Evolutionary conservation across 441 rosid species (phyloP).

Genomic region (Gossypium gossypioides): DNA sequence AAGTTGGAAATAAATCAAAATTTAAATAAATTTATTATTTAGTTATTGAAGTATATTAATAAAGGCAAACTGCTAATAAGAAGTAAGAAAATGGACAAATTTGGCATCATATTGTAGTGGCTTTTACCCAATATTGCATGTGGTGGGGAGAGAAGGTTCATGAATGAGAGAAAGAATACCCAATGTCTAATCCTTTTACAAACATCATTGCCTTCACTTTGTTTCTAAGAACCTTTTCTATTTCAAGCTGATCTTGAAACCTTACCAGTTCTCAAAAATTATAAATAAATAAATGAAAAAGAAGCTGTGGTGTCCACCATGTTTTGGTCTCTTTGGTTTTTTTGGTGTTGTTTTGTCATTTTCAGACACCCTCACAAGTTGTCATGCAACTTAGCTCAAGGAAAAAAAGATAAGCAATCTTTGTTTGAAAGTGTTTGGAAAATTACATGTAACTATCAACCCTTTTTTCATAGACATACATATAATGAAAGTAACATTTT

Average conservation of each 20-base stretch:
- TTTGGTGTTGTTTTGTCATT: slow-evolving; percentile 14
- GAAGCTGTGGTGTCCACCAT: slow-evolving; percentile 32
- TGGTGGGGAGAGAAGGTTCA: slow-evolving; percentile 26
- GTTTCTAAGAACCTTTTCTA: slow-evolving; percentile 13
- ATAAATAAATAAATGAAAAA: neutral
- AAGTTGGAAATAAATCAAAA: neutral
- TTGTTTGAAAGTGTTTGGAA: slow-evolving; percentile 28
- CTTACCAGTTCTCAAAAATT: slow-evolving; percentile 17
- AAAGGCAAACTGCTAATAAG: neutral
- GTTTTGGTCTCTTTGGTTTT: slow-evolving; percentile 1
- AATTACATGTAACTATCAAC: slow-evolving; percentile 9
- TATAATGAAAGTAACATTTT: neutral
- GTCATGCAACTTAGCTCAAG: slow-evolving; percentile 19
- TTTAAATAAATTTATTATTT: neutral
- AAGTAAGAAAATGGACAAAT: slow-evolving; percentile 4
- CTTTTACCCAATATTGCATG: neutral
- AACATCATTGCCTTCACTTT: slow-evolving; percentile 15
- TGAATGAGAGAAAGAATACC: slow-evolving; percentile 16
- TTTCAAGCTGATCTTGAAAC: slow-evolving; percentile 27
- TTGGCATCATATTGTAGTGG: neutral
- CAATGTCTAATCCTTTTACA: neutral
- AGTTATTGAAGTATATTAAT: neutral
- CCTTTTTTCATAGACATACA: neutral
- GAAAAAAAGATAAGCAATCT: slow-evolving; percentile 24
- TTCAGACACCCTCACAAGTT: slow-evolving; percentile 11